Evolutionary conservation across 2,329 filamentous ascomycete species (phyloP), one percentile per base, ranked within the genome.

Genomic region (Fusarium nematophilum): DNA sequence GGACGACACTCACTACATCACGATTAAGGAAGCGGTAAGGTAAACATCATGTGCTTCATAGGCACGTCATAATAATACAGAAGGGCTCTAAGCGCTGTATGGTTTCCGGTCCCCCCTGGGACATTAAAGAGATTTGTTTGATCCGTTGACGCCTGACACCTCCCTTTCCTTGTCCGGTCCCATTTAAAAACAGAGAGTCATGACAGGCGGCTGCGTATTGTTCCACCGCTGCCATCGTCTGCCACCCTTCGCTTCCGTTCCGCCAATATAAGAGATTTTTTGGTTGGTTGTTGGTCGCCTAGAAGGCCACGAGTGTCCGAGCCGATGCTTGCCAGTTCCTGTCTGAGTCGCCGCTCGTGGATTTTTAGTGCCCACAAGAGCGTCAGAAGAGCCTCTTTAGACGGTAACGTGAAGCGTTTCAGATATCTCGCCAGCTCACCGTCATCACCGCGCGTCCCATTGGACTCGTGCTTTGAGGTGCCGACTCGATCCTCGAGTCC

Each of bases 401-500:
- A 80, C 64, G 81, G 81, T 60, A 81, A 72, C 47, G 66, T 53
- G 53, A 74, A 74, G 61, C 70, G 70, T 50, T 70, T 71, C 43
- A 76, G 68, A 75, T 73, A 78, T 59, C 62, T 67, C 60, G 71
- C 73, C 62, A 76, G 73, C 59, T 71, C 67, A 62, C 67, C 56
- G 61, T 68, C 67, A 60, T 71, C 69, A 40, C 69, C 78, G 74
- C 75, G 75, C 76, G 73, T 72, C 61, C 59, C 73, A 67, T 69
- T 46, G 59, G 69, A 62, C 70, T 70, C 74, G 69, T 62, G 59
- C 66, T 57, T 54, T 67, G 63, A 66, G 66, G 70, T 73, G 67
- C 71, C 77, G 76, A 78, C 79, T 75, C 72, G 78, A 69, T 78
- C 75, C 66, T 82, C 77, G 70, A 73, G 70, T 78, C 80, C 77